phyloP scores from a whole-genome alignment of 768 basidiomycete species.

The Tricholomella constricta region DNA sequence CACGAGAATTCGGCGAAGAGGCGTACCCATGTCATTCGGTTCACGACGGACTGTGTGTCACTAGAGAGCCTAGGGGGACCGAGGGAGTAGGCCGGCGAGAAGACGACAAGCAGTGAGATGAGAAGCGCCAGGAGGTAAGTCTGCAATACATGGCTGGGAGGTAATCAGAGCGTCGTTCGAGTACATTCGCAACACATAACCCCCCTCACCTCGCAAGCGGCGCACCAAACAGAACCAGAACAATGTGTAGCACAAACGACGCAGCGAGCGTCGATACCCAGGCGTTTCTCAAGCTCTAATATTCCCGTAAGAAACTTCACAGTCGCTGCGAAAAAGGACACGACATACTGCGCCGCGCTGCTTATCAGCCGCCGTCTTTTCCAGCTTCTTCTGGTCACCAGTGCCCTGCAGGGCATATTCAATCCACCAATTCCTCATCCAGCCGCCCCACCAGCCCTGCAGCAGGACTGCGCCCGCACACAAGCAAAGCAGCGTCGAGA shows the following conservation, averaged over 20 bases:
- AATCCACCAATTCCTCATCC: constrained; percentile 61
- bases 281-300: constrained; percentile 54
- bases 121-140: constrained; percentile 74
- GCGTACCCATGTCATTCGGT: constrained; percentile 70
- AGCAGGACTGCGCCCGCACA: constrained; percentile 54
- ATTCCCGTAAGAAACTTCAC: not conserved
- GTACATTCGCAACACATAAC: constrained; percentile 16
- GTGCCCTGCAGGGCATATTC: constrained; percentile 41
- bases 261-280: constrained; percentile 51
- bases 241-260: constrained; percentile 47
- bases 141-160: constrained; percentile 49
- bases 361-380: constrained; percentile 40
- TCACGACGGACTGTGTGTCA: constrained; percentile 47
- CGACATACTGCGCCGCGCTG: constrained; percentile 41
- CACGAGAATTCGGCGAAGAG: constrained; percentile 84
- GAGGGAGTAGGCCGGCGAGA: constrained; percentile 69
- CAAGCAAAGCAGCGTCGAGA: constrained; percentile 58
- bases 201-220: constrained; percentile 56
- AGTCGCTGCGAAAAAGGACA: not conserved
- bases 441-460: constrained; percentile 74
- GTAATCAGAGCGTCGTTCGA: constrained; percentile 14
- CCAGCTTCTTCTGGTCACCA: constrained; percentile 43
- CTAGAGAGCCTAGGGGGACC: constrained; percentile 56
- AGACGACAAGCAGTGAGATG: constrained; percentile 63
- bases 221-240: constrained; percentile 74